Evolutionary conservation across 2,329 filamentous ascomycete genomes (phyloP), one percentile per base, ranked within the genome.

Genomic region (Coniosporium tulheliwenetii): DNA sequence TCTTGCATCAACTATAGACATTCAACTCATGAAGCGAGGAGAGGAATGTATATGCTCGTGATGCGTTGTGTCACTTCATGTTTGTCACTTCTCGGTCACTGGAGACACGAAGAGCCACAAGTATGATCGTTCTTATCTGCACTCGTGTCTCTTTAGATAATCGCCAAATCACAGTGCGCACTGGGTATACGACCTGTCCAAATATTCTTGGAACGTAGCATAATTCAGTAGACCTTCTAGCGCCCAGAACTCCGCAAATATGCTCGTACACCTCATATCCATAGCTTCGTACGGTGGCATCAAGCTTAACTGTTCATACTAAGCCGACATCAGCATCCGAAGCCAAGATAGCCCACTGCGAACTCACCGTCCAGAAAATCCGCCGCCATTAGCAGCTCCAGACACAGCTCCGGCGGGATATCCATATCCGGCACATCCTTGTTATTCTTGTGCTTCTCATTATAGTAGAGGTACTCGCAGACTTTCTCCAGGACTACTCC

Each of bases 391-490:
- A 89, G 62, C 44, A 89, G 59, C 63, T 87, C 82, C 36, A 89
- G 67, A 50, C 81, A 86, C 39, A 87, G 65, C 62, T 87, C 81
- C 29, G 81, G 75, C 10, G 81, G 81, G 43, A 87, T 79, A 12
- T 86, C 81, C 77, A 86, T 81, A 52, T 89, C 83, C 4, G 79
- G 77, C 14, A 86, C 81, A 50, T 85, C 77, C 49, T 79, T 77
- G 48, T 67, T 67, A 48, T 85, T 72, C 39, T 71, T 71, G 60
- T 84, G 71, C 52, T 78, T 79, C 60, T 85, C 79, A 66, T 81
- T 82, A 65, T 86, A 87, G 56, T 85, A 82, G 46, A 86, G 79
- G 61, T 87, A 89, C 61, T 87, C 81, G 58, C 79, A 81, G 30
- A 87, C 77, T 56, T 85, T 85, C 57, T 87, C 82, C 2, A 89